phyloP scores from a whole-genome alignment of 83 land plant genomes.

The Thuja plicata region DNA sequence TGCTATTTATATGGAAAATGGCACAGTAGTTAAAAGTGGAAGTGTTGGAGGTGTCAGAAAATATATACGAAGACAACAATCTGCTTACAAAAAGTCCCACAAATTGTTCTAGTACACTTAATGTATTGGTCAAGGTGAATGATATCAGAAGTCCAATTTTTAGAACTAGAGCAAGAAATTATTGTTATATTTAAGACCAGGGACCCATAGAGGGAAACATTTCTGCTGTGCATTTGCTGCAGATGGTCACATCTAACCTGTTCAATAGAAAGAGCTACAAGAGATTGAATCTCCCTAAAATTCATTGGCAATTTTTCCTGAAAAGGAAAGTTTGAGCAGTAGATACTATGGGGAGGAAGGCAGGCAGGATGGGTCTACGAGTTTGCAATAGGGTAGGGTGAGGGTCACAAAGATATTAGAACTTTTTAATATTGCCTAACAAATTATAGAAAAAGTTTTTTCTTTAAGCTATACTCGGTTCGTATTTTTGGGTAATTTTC shows the following conservation, averaged over 20 bases:
- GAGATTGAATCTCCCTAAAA: background rate
- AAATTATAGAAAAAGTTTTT: background rate
- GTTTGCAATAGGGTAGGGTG: background rate
- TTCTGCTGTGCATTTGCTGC: background rate
- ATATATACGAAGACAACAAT: conserved; percentile 52
- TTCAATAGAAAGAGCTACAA: background rate
- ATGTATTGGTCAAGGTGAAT: background rate
- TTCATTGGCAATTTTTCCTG: background rate
- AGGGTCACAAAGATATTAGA: no score
- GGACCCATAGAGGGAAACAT: background rate
- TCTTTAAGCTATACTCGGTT: background rate
- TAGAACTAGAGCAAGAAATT: background rate
- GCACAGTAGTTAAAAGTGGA: conserved; percentile 60
- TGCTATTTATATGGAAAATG: conserved; percentile 92
- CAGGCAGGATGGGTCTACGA: background rate
- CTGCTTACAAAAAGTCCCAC: conserved; percentile 13
- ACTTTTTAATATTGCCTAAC: background rate
- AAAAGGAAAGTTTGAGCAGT: background rate
- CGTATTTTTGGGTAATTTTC: background rate
- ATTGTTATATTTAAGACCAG: no score
- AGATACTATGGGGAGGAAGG: background rate
- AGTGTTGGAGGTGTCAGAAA: conserved; percentile 39
- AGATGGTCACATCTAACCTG: background rate
- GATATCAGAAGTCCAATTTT: background rate
- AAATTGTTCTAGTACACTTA: background rate